Conservation (phyloP, 2,329 filamentous ascomycete species). For the Pseudopyricularia javanii region DNA sequence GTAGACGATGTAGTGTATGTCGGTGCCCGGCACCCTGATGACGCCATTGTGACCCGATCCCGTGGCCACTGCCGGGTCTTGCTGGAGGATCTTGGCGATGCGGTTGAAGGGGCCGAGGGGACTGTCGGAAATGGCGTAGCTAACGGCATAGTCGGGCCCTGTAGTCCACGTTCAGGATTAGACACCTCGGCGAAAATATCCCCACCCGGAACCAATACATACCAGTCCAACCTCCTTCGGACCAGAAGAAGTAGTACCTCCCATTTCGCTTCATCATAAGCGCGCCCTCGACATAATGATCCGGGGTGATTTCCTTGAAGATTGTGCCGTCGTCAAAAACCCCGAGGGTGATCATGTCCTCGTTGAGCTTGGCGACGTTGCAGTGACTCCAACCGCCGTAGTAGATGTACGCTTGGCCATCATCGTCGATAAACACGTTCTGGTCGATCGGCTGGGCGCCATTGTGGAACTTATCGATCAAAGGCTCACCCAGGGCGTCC, state of each 20-base stretch:
- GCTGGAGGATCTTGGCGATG: conserved; percentile 22
- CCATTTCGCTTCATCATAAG: conserved; percentile 29
- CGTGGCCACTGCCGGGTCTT: conserved; percentile 18
- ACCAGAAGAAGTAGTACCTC: conserved; percentile 31
- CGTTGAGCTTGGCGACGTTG: conserved; percentile 26
- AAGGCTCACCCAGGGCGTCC: conserved; percentile 26
- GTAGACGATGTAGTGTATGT: conserved; percentile 31
- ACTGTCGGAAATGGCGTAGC: conserved; percentile 25
- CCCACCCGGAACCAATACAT: background rate
- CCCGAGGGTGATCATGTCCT: conserved; percentile 29
- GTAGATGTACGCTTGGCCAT: conserved; percentile 27
- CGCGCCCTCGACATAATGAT: conserved; percentile 28
- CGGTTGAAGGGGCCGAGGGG: conserved; percentile 28
- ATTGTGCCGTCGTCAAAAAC: conserved; percentile 24
- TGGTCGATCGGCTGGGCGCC: conserved; percentile 36
- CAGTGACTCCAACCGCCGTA: conserved; percentile 29
- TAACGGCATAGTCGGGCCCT: conserved; percentile 31
- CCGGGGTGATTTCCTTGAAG: conserved; percentile 31
- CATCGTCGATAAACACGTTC: conserved; percentile 28
- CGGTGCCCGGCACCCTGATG: conserved; percentile 21
- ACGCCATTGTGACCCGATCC: conserved; percentile 29
- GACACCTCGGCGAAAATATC: too few species aligned
- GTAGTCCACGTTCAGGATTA: too few species aligned
- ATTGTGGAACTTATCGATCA: conserved; percentile 28
- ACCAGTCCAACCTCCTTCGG: conserved; percentile 27